These are phyloP conservation scores for Raphanus hybrid DNA, from an alignment of 441 rosid species.

Conservation along the genomic window DNA sequence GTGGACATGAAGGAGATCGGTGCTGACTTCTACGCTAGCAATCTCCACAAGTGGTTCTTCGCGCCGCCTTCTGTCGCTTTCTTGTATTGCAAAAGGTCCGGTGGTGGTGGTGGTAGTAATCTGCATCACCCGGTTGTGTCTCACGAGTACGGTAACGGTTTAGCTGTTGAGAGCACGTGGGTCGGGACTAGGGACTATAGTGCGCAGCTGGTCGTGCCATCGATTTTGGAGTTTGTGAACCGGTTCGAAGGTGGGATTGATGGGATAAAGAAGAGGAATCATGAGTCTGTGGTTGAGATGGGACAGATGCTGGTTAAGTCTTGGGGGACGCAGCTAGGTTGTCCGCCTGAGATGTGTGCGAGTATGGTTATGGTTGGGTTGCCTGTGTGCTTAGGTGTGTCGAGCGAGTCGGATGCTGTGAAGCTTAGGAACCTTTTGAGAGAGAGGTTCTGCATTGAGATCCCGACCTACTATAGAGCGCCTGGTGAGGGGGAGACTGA, in stretches of 20 bases:
- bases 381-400: conserved; percentile 68
- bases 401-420: conserved; percentile 56
- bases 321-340: conserved; percentile 93
- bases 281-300: conserved; percentile 74
- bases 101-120: conserved; percentile 30
- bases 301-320: conserved; percentile 79
- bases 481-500: conserved; percentile 55
- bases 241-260: conserved; percentile 86
- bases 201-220: conserved; percentile 87
- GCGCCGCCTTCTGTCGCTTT: conserved; percentile 86
- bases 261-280: conserved; percentile 83
- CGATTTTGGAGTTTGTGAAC: conserved; percentile 65
- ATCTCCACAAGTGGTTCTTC: conserved; percentile 92
- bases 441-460: conserved; percentile 68
- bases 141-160: conserved; percentile 86
- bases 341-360: conserved; percentile 76
- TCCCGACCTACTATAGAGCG: conserved; percentile 66
- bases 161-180: conserved; percentile 90
- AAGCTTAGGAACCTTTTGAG: conserved; percentile 72
- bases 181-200: conserved; percentile 93
- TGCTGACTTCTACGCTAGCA: conserved; percentile 89
- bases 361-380: conserved; percentile 96
- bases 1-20: conserved; percentile 86
- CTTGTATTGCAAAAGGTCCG: conserved; percentile 64
- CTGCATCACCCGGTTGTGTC: conserved; percentile 97